Base-by-base conservation (phyloP, 768 basidiomycete species). In the Nidularia sp. region DNA sequence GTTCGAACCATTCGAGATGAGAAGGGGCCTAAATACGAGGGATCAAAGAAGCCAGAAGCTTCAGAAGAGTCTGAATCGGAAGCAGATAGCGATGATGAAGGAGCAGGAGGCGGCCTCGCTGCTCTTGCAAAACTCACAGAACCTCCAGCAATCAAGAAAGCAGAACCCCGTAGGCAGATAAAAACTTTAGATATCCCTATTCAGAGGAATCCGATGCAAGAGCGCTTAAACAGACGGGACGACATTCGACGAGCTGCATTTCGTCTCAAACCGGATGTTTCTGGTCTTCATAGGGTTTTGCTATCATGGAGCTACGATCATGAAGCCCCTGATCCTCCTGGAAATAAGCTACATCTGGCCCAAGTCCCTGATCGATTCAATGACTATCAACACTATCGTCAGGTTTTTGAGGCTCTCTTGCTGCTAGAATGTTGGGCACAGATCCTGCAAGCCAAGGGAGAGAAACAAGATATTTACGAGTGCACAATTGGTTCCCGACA, bases 381-480 rank as follows among this genome's bases (percentile, higher is more conserved):
- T 1, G 77, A 81, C 48, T 79, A 85, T 52, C 64, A 71, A 1
- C 80, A 91, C 15, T 98, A 96, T 66, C 77, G 80, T 41, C 70
- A 71, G 22, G 75, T 87, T 44, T 93, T 97, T 64, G 84, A 92
- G 62, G 94, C 96, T 2, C 76, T 98, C 12, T 71, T 98, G 29
- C 69, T 94, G 15, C 71, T 90, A 53, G 97, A 99, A 68, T 85
- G 90, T 55, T 98, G 97, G 95, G 83, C 87, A 31, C 92, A 96
- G 62, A 79, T 96, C 22, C 62, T 76, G 6, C 83, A 90, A 57
- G 84, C 91, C 4, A 92, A 90, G 63, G 85, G 89, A 48, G 85
- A 87, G 51, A 55, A 53, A 6, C 74, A 70, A 45, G 78, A 84
- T 5, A 64, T 66, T 1, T 80, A 84, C 58, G 72, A 78, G 25